Percentiles rank a stretch among this genome's conserved stretches.
Conservation (phyloP, 192 early-diverging fungal species). For the Obelidium mucronatum region DNA sequence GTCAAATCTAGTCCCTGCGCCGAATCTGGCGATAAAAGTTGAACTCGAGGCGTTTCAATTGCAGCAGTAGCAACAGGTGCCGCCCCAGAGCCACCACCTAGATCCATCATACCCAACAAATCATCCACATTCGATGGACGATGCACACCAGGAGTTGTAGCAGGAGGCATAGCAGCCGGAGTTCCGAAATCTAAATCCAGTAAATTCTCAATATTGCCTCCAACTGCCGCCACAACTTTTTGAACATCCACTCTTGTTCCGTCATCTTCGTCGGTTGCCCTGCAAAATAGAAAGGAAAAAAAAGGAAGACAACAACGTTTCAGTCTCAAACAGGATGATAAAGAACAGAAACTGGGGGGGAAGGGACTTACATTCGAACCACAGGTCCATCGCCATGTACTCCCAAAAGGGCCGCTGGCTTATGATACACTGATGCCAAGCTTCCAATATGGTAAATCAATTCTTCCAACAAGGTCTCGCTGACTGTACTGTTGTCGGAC, state of each 20-base stretch:
- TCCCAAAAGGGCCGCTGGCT: slow-evolving; percentile 87
- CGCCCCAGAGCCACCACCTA: slow-evolving; percentile 8
- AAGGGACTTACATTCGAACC: slow-evolving; percentile 41
- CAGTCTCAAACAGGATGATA: slow-evolving; percentile 19
- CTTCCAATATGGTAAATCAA: slow-evolving; percentile 86
- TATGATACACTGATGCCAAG: slow-evolving; percentile 91
- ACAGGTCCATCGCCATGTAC: slow-evolving; percentile 50
- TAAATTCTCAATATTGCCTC: slow-evolving; percentile 69
- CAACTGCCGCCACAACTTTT: slow-evolving; percentile 33
- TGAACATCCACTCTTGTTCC: slow-evolving; percentile 56
- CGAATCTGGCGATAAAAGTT: slow-evolving; percentile 36
- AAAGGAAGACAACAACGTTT: not conserved
- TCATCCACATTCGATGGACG: slow-evolving; percentile 44
- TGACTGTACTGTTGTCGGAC: slow-evolving; percentile 82
- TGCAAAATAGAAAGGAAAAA: slow-evolving; percentile 2
- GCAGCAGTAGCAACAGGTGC: slow-evolving; percentile 16
- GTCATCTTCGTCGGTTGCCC: slow-evolving; percentile 46
- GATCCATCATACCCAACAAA: slow-evolving; percentile 54
- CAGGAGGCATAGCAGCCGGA: slow-evolving; percentile 40
- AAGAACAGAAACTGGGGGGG: slow-evolving; percentile 23
- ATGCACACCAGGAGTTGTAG: slow-evolving; percentile 16
- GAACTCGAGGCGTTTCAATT: slow-evolving; percentile 25
- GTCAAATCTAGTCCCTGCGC: slow-evolving; percentile 50
- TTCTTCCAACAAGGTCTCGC: slow-evolving; percentile 83
- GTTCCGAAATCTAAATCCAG: slow-evolving; percentile 77